Evolutionary conservation across 768 basidiomycete species (phyloP).

Genomic region (Auriscalpium orientale): DNA sequence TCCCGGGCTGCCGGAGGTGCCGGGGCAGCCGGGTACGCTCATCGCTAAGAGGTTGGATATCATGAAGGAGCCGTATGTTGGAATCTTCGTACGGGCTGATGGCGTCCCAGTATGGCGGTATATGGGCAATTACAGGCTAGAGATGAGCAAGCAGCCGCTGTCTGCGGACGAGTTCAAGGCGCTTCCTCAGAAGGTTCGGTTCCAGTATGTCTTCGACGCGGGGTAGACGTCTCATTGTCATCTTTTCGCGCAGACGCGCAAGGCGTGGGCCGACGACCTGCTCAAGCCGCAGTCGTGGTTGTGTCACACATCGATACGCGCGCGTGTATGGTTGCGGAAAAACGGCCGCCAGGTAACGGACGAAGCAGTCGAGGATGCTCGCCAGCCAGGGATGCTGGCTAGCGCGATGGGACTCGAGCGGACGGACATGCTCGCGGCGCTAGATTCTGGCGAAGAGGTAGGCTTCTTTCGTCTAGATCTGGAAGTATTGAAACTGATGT

Average conservation of each 20-base stretch:
- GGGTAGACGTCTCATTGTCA: neutral
- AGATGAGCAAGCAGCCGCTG: neutral
- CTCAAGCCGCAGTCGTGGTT: neutral
- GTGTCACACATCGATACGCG: neutral
- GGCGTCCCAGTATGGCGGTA: neutral
- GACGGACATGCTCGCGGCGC: neutral
- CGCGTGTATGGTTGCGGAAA: neutral
- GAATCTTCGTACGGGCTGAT: neutral
- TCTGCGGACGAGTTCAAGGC: neutral
- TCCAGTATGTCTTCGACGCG: neutral
- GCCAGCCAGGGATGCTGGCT: neutral
- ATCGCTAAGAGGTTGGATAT: neutral
- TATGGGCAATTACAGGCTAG: neutral
- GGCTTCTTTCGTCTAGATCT: neutral
- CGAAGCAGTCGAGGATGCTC: neutral
- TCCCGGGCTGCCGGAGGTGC: neutral
- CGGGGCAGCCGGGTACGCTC: neutral
- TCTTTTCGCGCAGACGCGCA: neutral
- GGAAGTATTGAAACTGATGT: neutral
- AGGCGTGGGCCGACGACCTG: neutral
- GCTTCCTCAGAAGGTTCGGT: neutral
- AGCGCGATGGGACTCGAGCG: neutral
- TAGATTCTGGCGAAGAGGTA: neutral
- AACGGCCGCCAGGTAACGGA: neutral
- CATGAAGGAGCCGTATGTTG: neutral